Evolutionary conservation across 192 early-diverging fungal genomes (phyloP), one percentile per base, ranked within the genome.

Genomic region (Coemansia sp.): DNA sequence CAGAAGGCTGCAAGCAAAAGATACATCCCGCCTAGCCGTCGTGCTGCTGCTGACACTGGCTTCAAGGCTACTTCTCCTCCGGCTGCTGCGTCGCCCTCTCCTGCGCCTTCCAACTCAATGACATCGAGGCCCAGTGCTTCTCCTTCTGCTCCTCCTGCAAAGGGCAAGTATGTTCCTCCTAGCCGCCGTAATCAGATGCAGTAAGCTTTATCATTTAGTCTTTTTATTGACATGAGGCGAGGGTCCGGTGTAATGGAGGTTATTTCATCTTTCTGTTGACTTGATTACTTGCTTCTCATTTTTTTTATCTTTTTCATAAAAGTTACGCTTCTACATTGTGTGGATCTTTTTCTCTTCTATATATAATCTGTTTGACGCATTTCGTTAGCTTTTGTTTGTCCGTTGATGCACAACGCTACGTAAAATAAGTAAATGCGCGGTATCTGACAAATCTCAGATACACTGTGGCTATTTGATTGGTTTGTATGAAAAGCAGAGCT

Each of bases 11-110:
- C 59, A 14, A 30, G 63, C 51, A 71, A 54, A 53, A 75, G 66
- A 59, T 83, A 83, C 27, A 69, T 83, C 11, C 76, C 69, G 36
- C 80, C 80, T 27, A 69, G 68, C 63, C 66, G 72, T 19, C 75
- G 80, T 29, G 25, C 39, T 46, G 39, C 39, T 46, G 17, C 39
- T 46, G 39, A 14, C 39, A 17, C 39, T 46, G 39, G 39, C 14
- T 46, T 14, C 3, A 17, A 14, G 11, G 9, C 17, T 46, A 46
- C 39, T 46, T 46, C 39, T 17, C 11, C 39, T 46, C 39, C 39
- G 9, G 0, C 39, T 1, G 39, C 39, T 46, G 39, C 39, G 39
- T 46, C 39, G 39, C 39, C 39, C 3, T 46, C 39, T 46, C 39
- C 39, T 46, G 39, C 39, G 5, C 39, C 39, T 14, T 46, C 39